These are phyloP conservation scores for Suhomyces prunicola DNA, from an alignment of 805 yeast genomes.

Conservation along the genomic window DNA sequence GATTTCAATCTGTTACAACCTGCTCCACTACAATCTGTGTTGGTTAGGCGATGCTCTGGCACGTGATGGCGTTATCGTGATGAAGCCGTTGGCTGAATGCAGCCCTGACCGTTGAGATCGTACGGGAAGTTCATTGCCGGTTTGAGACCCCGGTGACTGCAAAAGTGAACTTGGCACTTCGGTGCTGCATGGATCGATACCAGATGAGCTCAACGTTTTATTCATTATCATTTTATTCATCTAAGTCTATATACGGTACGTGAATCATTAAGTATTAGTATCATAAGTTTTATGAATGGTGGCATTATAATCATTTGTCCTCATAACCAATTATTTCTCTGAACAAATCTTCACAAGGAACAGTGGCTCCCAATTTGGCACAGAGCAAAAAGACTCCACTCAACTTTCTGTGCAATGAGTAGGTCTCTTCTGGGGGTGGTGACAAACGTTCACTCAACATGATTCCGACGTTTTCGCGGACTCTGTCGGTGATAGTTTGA, in stretches of 20 bases:
- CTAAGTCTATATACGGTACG: not conserved
- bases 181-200: not conserved
- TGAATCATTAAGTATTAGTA: slow-evolving; percentile 5
- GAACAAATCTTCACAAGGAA: slow-evolving; percentile 77
- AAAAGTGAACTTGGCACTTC: not conserved
- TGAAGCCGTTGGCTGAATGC: not conserved
- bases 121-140: not conserved
- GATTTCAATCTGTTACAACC: not conserved
- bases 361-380: slow-evolving; percentile 76
- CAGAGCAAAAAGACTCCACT: slow-evolving; percentile 92
- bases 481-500: slow-evolving; percentile 93
- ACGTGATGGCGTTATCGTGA: not conserved
- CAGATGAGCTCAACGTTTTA: not conserved
- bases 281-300: not conserved
- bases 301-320: not conserved
- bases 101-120: not conserved
- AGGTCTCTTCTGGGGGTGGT: slow-evolving; percentile 98
- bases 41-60: not conserved
- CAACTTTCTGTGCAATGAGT: slow-evolving; percentile 90
- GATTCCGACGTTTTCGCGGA: slow-evolving; percentile 77
- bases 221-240: not conserved
- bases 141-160: not conserved
- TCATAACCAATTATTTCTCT: slow-evolving; percentile 65
- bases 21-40: not conserved
- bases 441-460: slow-evolving; percentile 90